Evolutionary conservation across 352 stramenopile species (phyloP).

Genomic region (Lagenidium giganteum): DNA sequence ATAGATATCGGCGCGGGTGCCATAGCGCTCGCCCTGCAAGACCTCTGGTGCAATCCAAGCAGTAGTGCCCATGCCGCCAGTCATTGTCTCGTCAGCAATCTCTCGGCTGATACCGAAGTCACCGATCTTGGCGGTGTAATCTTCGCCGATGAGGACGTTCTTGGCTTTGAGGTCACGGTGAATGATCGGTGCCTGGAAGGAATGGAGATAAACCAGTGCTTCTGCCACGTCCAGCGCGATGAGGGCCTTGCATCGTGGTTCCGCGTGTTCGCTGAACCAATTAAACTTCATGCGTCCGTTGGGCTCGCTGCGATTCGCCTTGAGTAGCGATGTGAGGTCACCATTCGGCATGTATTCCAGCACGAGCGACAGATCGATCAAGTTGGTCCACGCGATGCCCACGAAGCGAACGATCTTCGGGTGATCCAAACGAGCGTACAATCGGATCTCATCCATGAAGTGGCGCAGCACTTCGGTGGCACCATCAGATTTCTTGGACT

Average conservation of each 20-base stretch:
- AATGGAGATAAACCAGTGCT: conserved; percentile 45
- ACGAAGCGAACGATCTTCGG: conserved; percentile 47
- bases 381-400: conserved; percentile 39
- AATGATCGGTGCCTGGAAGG: conserved; percentile 41
- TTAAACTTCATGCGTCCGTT: conserved; percentile 1
- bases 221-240: conserved; percentile 40
- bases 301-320: conserved; percentile 10
- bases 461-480: conserved; percentile 19
- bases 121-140: conserved; percentile 38
- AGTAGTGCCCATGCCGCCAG: conserved; percentile 22
- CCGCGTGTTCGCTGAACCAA: conserved; percentile 25
- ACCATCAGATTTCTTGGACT: conserved; percentile 14
- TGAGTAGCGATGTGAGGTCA: conserved; percentile 30
- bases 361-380: conserved; percentile 40
- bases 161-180: conserved; percentile 45
- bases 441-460: conserved; percentile 66
- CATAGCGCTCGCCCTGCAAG: conserved; percentile 17
- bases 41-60: conserved; percentile 40
- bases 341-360: conserved; percentile 43
- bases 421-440: conserved; percentile 49
- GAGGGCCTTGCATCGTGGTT: conserved; percentile 28
- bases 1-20: conserved; percentile 20
- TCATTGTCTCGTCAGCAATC: conserved; percentile 20
- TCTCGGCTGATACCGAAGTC: conserved; percentile 56
- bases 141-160: conserved; percentile 33